Evolutionary conservation across 1,139 yeast genomes (phyloP).

Genomic region (Candida sp.): DNA sequence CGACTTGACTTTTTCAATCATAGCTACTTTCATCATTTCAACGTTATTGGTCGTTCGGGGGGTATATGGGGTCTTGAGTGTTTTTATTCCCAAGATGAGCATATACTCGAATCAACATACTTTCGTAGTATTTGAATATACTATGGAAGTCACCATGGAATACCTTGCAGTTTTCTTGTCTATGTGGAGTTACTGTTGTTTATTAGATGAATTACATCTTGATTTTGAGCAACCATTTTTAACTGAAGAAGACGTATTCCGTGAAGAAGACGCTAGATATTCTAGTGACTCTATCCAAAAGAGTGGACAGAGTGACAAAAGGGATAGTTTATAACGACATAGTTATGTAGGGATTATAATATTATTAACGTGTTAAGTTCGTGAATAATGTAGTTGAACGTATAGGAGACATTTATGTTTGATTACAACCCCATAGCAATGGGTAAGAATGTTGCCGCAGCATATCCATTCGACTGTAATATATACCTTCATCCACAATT

Average conservation of each 20-base stretch:
- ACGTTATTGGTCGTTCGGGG: constrained; percentile 27
- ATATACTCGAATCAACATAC: not conserved
- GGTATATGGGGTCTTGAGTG: constrained; percentile 21
- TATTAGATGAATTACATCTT: not conserved
- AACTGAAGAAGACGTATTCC: not conserved
- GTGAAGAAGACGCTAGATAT: not conserved
- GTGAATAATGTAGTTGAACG: no score
- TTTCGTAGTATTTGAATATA: not conserved
- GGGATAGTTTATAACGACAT: no score
- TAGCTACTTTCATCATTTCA: constrained; percentile 4
- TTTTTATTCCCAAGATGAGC: constrained; percentile 19
- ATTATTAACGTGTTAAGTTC: no score
- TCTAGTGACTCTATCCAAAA: not conserved
- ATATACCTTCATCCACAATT: no score
- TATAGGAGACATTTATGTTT: no score
- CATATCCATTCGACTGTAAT: no score
- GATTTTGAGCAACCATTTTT: constrained; percentile 1
- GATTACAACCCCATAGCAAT: no score
- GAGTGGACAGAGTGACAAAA: not conserved
- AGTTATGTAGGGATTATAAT: no score
- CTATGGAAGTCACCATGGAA: constrained; percentile 1
- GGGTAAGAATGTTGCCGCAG: no score
- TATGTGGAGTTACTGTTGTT: constrained; percentile 2
- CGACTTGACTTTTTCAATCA: not conserved
- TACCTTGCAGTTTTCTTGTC: constrained; percentile 1